phyloP scores from a whole-genome alignment of 2,329 filamentous ascomycete genomes.

The Botryotinia globosa region DNA sequence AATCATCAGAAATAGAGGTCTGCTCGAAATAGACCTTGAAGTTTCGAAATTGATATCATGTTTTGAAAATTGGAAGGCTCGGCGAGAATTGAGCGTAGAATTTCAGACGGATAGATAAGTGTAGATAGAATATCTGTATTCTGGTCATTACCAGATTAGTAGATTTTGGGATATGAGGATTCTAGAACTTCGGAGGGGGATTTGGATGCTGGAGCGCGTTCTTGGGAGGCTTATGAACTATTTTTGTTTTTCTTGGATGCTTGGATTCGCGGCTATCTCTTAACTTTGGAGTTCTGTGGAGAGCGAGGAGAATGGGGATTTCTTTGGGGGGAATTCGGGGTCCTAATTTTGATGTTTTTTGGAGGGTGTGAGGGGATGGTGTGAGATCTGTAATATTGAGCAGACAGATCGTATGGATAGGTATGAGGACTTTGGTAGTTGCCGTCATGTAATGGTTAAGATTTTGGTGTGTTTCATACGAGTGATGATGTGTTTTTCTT shows the following conservation, averaged over 20 bases:
- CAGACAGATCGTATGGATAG: neutral
- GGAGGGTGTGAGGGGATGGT: accelerated
- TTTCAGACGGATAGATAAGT: accelerated
- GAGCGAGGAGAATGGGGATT: neutral
- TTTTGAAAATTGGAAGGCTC: neutral
- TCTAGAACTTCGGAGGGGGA: accelerated
- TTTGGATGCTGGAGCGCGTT: no score
- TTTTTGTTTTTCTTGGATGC: no score
- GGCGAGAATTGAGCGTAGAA: accelerated
- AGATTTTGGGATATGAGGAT: neutral
- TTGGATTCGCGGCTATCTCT: neutral
- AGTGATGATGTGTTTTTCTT: neutral
- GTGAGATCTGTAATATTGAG: neutral
- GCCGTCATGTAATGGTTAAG: accelerated
- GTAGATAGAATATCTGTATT: neutral
- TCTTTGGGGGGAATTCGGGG: neutral
- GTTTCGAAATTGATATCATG: neutral
- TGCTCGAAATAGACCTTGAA: neutral
- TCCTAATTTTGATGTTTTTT: neutral
- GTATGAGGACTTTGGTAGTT: accelerated
- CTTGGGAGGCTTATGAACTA: no score
- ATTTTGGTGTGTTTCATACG: accelerated
- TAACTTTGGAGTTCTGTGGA: accelerated
- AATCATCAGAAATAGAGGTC: accelerated
- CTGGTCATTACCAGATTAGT: accelerated